Percentiles rank a stretch among this genome's conserved stretches.
Conservation (phyloP, 1,139 yeast species). For the Magnusiomyces suaveolens region DNA sequence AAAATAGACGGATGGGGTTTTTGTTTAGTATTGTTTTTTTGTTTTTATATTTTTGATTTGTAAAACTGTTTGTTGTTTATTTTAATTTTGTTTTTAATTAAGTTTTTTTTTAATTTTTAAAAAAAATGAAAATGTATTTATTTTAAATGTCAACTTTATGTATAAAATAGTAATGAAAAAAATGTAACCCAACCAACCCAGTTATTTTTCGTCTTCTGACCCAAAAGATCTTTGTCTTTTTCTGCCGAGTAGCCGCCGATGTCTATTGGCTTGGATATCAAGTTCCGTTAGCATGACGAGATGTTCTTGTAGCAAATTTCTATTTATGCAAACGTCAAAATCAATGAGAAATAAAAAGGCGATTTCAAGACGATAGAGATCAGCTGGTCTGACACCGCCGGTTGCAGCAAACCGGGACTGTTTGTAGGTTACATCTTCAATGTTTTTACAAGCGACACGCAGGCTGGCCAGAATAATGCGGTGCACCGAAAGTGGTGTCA, state of each 20-base stretch:
- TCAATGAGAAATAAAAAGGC: conserved; percentile 37
- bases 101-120: too few species aligned
- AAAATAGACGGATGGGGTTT: too few species aligned
- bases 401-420: conserved; percentile 45
- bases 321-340: conserved; percentile 31
- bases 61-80: too few species aligned
- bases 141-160: too few species aligned
- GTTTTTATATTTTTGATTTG: too few species aligned
- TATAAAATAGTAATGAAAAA: too few species aligned
- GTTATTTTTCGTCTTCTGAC: too few species aligned
- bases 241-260: conserved; percentile 6
- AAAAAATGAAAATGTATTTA: too few species aligned
- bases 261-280: conserved; percentile 17
- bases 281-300: conserved; percentile 23
- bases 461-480: conserved; percentile 42
- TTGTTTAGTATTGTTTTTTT: too few species aligned
- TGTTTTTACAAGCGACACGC: conserved; percentile 41
- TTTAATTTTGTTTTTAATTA: too few species aligned
- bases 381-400: conserved; percentile 42
- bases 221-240: conserved; percentile 2
- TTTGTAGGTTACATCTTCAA: conserved; percentile 45
- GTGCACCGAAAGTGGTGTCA: conserved; percentile 39
- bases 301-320: conserved; percentile 23
- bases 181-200: too few species aligned
- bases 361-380: conserved; percentile 41